A percentile compares a stretch with the other conserved stretches of the same genome.
These are phyloP conservation scores for Fusarium siculi DNA, from an alignment of 2,329 filamentous ascomycete species.

Conservation along the genomic window DNA sequence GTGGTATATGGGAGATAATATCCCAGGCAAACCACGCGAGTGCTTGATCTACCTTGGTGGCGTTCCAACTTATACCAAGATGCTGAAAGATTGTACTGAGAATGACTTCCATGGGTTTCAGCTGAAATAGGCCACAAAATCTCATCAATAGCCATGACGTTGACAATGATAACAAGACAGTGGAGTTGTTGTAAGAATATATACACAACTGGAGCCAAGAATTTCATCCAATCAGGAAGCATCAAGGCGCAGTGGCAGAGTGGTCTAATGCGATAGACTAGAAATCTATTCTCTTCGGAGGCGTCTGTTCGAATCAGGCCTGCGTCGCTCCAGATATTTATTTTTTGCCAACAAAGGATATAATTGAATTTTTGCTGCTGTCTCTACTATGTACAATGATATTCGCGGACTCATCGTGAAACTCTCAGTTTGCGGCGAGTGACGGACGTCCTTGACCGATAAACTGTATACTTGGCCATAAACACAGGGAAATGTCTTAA, in stretches of 20 bases:
- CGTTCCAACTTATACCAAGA: neutral
- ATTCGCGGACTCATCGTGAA: accelerated
- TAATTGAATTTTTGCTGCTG: accelerated
- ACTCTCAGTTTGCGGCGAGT: too few relatives aligned
- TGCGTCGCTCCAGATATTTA: neutral
- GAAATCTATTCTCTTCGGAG: slow-evolving; percentile 14
- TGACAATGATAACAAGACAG: accelerated
- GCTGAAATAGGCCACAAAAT: neutral
- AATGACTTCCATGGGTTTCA: neutral
- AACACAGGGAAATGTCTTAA: accelerated
- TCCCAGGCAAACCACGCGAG: neutral
- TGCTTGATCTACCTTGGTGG: neutral
- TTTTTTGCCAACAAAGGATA: neutral
- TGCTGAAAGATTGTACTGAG: neutral
- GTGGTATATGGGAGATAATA: neutral
- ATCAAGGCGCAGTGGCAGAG: slow-evolving; percentile 10
- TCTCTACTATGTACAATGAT: accelerated
- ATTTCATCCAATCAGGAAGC: neutral
- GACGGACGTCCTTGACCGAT: accelerated
- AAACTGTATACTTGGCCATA: accelerated
- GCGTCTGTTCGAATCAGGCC: slow-evolving; percentile 5
- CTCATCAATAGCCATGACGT: accelerated
- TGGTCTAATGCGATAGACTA: slow-evolving; percentile 16
- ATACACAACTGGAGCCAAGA: accelerated
- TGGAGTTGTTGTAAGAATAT: accelerated